Evolutionary conservation across 2,329 filamentous ascomycete species (phyloP), one percentile per base, ranked within the genome.

Genomic region (Dactylonectria estremocensis): DNA sequence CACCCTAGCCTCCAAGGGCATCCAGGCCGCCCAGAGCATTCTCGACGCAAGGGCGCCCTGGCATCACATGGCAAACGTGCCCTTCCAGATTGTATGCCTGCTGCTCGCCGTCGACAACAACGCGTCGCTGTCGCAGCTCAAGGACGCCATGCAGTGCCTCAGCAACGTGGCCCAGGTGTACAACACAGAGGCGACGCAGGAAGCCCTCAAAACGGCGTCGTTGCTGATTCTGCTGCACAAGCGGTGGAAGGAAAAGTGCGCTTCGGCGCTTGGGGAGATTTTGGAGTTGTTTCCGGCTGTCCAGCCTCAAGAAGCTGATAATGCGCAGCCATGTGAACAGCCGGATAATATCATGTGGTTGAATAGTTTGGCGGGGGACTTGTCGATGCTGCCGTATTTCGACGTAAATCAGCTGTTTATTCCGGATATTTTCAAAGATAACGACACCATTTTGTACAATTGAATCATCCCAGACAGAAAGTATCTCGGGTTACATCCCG

Each of bases 51-150:
- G 80, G 13, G 80, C 81, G 3, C 87, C 88, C 0, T 90, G 88
- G 88, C 88, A 90, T 70, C 88, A 90, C 64, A 83, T 88, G 52
- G 87, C 86, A 31, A 89, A 90, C 55, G 85, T 90, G 0, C 88
- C 88, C 0, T 90, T 90, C 67, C 88, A 90, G 60, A 83, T 88
- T 0, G 82, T 90, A 33, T 89, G 88, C 66, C 81, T 87, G 0
- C 77, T 89, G 5, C 79, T 90, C 2, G 86, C 86, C 0, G 87
- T 90, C 55, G 88, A 90, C 57, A 88, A 81, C 0, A 80, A 81
- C 0, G 80, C 86, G 1, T 85, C 85, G 0, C 77, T 89, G 0
- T 78, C 80, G 0, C 79, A 86, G 63, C 80, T 90, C 5, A 78
- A 79, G 2, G 84, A 87, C 22, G 87, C 87, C 0, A 86, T 90